Evolutionary conservation across 2,329 filamentous ascomycete species (phyloP).

Genomic region (Paramyrothecium roridum): DNA sequence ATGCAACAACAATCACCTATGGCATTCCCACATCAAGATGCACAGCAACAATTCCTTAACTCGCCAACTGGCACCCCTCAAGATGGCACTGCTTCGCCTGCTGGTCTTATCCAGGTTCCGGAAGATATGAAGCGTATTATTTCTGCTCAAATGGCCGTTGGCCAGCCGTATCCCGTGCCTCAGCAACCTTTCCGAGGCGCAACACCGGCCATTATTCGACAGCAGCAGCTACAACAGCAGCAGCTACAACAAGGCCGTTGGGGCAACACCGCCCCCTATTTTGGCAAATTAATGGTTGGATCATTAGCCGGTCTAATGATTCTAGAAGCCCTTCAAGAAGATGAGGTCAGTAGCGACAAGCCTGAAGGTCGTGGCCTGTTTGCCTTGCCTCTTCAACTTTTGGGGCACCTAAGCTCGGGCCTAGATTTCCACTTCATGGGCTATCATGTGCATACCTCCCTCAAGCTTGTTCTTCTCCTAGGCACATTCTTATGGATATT

Average conservation of each 20-base stretch:
- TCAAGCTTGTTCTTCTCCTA: conserved; percentile 51
- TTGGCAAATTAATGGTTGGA: conserved; percentile 85
- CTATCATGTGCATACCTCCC: conserved; percentile 49
- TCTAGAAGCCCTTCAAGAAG: conserved; percentile 71
- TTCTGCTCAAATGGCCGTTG: conserved; percentile 51
- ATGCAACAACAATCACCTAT: conserved; percentile 52
- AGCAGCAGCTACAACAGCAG: conserved; percentile 54
- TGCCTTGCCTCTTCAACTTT: conserved; percentile 58
- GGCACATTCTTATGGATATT: conserved; percentile 54
- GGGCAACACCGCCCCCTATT: conserved; percentile 53
- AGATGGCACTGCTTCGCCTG: conserved; percentile 35
- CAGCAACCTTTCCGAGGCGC: conserved; percentile 43
- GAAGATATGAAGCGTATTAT: conserved; percentile 63
- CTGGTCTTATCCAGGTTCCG: conserved; percentile 63
- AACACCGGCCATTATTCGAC: conserved; percentile 45
- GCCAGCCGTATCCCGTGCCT: conserved; percentile 50
- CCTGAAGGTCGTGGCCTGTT: conserved; percentile 65
- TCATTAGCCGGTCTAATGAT: conserved; percentile 91
- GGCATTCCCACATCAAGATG: conserved; percentile 37
- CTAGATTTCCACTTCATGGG: conserved; percentile 53
- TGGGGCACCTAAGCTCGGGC: conserved; percentile 44
- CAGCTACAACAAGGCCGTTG: conserved; percentile 50
- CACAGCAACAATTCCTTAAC: conserved; percentile 44
- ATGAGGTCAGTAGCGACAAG: conserved; percentile 62
- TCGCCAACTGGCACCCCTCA: conserved; percentile 40